Evolutionary conservation across 805 yeast genomes (phyloP).

Genomic region (Metschnikowia kofuensis): DNA sequence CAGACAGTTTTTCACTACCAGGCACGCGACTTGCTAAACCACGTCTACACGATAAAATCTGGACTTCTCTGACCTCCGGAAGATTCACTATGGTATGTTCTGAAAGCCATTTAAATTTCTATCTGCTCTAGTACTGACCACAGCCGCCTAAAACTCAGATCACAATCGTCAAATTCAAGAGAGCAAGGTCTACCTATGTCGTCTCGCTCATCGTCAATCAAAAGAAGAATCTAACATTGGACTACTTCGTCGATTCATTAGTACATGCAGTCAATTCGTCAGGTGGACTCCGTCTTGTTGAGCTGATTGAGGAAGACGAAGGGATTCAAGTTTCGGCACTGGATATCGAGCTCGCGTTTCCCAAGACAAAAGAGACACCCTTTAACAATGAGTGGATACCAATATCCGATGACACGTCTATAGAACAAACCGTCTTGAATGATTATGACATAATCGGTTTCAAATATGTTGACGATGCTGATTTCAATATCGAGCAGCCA

Average conservation of each 20-base stretch:
- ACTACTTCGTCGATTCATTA: constrained; percentile 24
- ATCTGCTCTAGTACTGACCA: no score
- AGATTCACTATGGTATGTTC: no score
- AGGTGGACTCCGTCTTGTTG: constrained; percentile 45
- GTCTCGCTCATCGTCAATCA: constrained; percentile 24
- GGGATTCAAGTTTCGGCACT: constrained; percentile 13
- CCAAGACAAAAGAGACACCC: constrained; percentile 35
- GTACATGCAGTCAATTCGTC: constrained; percentile 39
- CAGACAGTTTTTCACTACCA: no score
- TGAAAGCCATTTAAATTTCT: no score
- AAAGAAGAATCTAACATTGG: constrained; percentile 18
- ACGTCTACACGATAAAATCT: no score
- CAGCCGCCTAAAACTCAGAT: constrained; percentile 26
- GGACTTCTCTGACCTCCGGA: no score
- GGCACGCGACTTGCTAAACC: no score
- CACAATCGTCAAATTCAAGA: constrained; percentile 37
- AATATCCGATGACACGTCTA: constrained; percentile 23
- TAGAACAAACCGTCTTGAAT: constrained; percentile 29
- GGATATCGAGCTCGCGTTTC: constrained; percentile 40
- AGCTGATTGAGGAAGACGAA: constrained; percentile 12
- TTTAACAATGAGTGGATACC: constrained; percentile 37
- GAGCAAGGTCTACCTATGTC: constrained; percentile 29
- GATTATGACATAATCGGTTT: constrained; percentile 46
- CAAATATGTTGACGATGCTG: constrained; percentile 33
- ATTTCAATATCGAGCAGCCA: constrained; percentile 25